Percentiles rank a stretch among this genome's conserved stretches.
Evolutionary conservation across 306 rosid species (phyloP).

Genomic region (Spatholobus suberectus): DNA sequence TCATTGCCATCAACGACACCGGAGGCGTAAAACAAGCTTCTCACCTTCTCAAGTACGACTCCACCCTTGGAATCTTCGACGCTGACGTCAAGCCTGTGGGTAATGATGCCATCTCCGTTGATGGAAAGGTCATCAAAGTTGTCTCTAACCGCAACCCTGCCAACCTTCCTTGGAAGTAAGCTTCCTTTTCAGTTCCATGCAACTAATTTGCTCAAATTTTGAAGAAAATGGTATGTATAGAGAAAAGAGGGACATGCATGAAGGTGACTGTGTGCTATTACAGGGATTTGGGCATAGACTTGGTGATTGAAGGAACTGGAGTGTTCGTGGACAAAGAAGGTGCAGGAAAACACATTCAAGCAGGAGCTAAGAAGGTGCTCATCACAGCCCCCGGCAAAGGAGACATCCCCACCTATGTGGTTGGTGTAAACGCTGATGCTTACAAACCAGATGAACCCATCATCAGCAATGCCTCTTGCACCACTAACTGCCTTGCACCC

Average conservation of each 20-base stretch:
- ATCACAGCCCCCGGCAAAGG: slow-evolving; percentile 99
- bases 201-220: neutral
- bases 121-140: slow-evolving; percentile 88
- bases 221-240: neutral
- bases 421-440: slow-evolving; percentile 86
- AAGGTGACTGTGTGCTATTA: neutral
- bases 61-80: slow-evolving; percentile 93
- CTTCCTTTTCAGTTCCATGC: neutral
- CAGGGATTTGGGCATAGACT: slow-evolving; percentile 84
- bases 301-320: slow-evolving; percentile 98
- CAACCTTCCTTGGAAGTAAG: slow-evolving; percentile 94
- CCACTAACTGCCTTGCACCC: slow-evolving; percentile 99
- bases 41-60: slow-evolving; percentile 97
- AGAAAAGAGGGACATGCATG: slow-evolving; percentile 3
- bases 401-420: slow-evolving; percentile 95
- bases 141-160: slow-evolving; percentile 83
- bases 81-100: slow-evolving; percentile 94
- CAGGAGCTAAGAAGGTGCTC: slow-evolving; percentile 97
- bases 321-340: slow-evolving; percentile 98
- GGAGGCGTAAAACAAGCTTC: slow-evolving; percentile 99
- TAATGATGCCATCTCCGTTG: slow-evolving; percentile 71
- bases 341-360: slow-evolving; percentile 91
- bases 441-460: slow-evolving; percentile 75
- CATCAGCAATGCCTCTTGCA: slow-evolving; percentile 99
- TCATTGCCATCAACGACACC: slow-evolving; percentile 91